A percentile compares a stretch with the other conserved stretches of the same genome.
Conservation (phyloP, 371 early-diverging fungal species). For the Apophysomyces ossiformis region DNA sequence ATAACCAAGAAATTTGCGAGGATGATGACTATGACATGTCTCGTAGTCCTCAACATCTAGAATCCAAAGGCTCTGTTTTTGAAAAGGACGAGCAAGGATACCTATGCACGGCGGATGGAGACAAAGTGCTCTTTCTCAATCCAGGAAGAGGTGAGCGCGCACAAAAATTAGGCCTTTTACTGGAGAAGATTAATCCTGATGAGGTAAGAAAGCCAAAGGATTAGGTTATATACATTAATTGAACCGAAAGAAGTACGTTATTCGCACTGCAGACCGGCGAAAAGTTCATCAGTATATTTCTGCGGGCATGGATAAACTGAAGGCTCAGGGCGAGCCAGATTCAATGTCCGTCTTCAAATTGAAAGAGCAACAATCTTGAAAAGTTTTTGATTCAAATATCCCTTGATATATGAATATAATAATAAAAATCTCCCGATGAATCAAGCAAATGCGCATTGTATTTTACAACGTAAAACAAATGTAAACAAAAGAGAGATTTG, state of each 20-base stretch:
- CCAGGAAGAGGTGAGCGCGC: not conserved
- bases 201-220: conserved; percentile 4
- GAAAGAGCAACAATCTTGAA: not conserved
- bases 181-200: conserved; percentile 16
- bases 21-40: conserved; percentile 22
- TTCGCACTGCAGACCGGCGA: conserved; percentile 17
- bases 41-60: conserved; percentile 18
- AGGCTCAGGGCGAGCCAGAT: conserved; percentile 13
- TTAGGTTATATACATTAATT: not conserved
- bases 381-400: no score
- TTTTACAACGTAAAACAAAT: no score
- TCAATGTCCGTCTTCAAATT: conserved; percentile 20
- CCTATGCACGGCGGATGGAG: conserved; percentile 6
- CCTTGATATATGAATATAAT: no score
- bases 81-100: conserved; percentile 13
- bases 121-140: not conserved
- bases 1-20: conserved; percentile 20
- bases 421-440: no score
- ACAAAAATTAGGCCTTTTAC: conserved; percentile 9
- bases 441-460: no score
- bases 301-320: conserved; percentile 14
- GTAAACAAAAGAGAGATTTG: no score
- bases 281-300: conserved; percentile 21
- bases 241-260: conserved; percentile 16
- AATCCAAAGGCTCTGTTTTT: conserved; percentile 19